Percentiles rank a stretch among this genome's conserved stretches.
Evolutionary conservation across 73 alveolate species (phyloP).

Genomic region (Paramecium primaurelia): DNA sequence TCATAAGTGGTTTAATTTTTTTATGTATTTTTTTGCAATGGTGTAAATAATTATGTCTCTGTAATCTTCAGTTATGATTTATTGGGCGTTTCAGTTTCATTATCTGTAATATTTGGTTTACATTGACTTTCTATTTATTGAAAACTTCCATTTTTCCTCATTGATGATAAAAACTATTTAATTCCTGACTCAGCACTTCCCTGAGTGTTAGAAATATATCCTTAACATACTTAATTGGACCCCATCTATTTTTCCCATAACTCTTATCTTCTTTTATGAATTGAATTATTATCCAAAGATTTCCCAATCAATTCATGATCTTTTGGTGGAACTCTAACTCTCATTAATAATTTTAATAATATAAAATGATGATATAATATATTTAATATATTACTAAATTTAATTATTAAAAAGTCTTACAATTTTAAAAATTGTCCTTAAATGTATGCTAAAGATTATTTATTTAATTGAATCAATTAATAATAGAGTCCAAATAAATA

Average conservation of each 20-base stretch:
- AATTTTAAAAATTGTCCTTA: neutral
- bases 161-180: neutral
- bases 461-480: too few relatives aligned
- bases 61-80: neutral
- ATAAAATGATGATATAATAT: neutral
- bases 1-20: slow-evolving; percentile 40
- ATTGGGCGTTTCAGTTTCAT: slow-evolving; percentile 5
- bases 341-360: slow-evolving; percentile 12
- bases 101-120: neutral
- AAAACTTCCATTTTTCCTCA: slow-evolving; percentile 43
- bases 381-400: neutral
- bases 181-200: slow-evolving; percentile 25
- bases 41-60: neutral
- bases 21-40: neutral
- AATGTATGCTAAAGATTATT: neutral
- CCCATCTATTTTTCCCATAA: neutral
- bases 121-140: neutral
- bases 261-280: neutral
- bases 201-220: neutral
- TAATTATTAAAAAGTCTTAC: neutral
- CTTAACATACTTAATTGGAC: neutral
- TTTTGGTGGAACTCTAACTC: neutral
- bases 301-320: neutral
- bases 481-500: too few relatives aligned
- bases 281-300: neutral